Conservation (phyloP, 257 asterid genomes). For the Scutellaria minor region DNA sequence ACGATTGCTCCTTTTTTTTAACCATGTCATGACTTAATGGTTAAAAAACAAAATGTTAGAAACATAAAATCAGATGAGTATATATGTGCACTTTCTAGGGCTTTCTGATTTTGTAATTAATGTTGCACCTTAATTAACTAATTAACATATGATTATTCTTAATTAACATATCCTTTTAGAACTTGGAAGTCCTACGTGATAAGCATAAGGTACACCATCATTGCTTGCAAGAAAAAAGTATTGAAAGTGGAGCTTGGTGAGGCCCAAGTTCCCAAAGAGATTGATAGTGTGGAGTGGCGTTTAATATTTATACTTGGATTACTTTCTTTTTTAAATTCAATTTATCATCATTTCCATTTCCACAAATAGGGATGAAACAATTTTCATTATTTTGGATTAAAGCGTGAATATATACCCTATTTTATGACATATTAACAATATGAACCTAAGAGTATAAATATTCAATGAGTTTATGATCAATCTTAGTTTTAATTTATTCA, state of each 20-base stretch:
- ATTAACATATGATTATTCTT: too few species aligned
- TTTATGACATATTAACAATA: not conserved
- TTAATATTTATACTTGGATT: conserved; percentile 4
- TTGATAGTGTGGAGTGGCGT: conserved; percentile 45
- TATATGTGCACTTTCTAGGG: too few species aligned
- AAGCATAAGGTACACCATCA: conserved; percentile 48
- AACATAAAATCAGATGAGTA: not conserved
- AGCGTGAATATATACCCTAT: conserved; percentile 18
- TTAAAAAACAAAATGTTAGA: not conserved
- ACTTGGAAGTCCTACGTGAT: conserved; percentile 35
- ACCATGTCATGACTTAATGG: not conserved
- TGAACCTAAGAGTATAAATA: conserved; percentile 23
- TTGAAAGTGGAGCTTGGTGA: conserved; percentile 54
- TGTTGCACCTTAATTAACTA: too few species aligned
- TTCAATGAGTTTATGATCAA: conserved; percentile 38
- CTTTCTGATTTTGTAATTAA: too few species aligned
- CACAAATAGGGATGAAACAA: conserved; percentile 45
- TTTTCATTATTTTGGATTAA: conserved; percentile 29
- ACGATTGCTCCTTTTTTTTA: not conserved
- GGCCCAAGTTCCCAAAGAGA: conserved; percentile 82
- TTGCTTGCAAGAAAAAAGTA: conserved; percentile 47
- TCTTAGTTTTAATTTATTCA: conserved; percentile 12
- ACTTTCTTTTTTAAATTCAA: conserved; percentile 22
- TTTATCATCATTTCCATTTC: conserved; percentile 46
- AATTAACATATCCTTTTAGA: not conserved